Conservation (phyloP, 225 moss, liverwort and hornwort genomes). For the Sphagnum contortum region DNA sequence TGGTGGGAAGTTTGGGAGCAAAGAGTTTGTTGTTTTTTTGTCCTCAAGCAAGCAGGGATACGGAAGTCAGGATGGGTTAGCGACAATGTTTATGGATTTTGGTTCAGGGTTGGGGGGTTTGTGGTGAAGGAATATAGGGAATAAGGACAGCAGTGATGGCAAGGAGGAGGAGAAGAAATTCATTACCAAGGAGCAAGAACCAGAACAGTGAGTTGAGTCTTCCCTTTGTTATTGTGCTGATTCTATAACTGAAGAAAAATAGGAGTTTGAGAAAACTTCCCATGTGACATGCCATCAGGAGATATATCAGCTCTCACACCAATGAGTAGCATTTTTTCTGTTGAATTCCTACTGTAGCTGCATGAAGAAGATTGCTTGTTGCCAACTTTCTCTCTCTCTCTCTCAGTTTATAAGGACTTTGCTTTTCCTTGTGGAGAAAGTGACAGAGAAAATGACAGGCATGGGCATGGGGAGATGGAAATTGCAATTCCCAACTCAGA, state of each 20-base stretch:
- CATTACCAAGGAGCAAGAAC: constrained; percentile 83
- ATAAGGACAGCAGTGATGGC: constrained; percentile 24
- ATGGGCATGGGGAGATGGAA: not conserved
- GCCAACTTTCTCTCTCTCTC: not conserved
- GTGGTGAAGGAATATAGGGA: constrained; percentile 29
- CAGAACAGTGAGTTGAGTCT: constrained; percentile 61
- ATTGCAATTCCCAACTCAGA: too few relatives aligned
- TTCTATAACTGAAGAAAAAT: too few relatives aligned
- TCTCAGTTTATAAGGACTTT: not conserved
- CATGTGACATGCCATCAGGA: not conserved
- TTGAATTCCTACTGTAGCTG: not conserved
- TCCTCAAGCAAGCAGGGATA: too few relatives aligned
- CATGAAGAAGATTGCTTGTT: not conserved
- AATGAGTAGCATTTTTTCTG: not conserved
- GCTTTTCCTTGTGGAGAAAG: not conserved
- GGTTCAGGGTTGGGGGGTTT: too few relatives aligned
- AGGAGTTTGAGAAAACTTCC: not conserved
- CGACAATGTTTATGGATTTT: too few relatives aligned
- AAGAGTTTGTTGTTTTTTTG: too few relatives aligned
- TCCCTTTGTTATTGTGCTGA: not conserved
- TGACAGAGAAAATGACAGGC: constrained; percentile 11
- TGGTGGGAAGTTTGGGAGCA: too few relatives aligned
- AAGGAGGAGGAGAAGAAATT: constrained; percentile 84
- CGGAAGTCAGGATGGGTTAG: too few relatives aligned
- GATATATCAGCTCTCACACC: not conserved